Evolutionary conservation across 495 filamentous ascomycete species (phyloP), one percentile per base, ranked within the genome.

Genomic region (Thermothielavioides terrestris): DNA sequence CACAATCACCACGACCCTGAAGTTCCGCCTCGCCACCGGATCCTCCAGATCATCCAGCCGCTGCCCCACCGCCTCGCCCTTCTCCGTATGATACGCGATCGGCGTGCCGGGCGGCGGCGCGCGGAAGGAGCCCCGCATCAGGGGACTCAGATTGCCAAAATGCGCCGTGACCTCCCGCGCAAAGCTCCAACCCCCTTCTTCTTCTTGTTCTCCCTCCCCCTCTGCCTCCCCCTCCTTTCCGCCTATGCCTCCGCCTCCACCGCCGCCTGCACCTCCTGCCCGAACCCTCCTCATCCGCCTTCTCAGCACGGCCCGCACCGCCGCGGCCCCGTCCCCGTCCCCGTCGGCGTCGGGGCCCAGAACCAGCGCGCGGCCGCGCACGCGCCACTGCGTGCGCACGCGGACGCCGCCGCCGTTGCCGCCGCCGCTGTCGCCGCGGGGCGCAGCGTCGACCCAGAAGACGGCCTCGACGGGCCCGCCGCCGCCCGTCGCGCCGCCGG

Each of bases 131-230:
- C 86, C 87, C 59, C 86, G 68, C 79, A 89, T 84, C 6, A 74
- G 64, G 12, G 91, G 91, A 22, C 76, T 80, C 60, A 89, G 68
- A 63, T 94, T 94, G 12, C 85, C 89, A 76, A 95, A 96, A 69
- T 91, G 87, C 54, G 77, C 82, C 51, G 83, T 85, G 35, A 96
- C 66, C 66, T 94, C 88, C 53, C 72, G 42, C 26, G 20, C 48
- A 37, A 51, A 83, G 30, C 69, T 71, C 80, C 85, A 95, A 12
- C 71, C 78, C 83, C 83, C 88, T 6, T 59, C 59, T 0, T 52
- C 56, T 14, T 58, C 57, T 9, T 55, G 61, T 4, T 41, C 59
- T 4, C 52, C 57, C 1, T 51, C 53, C 5, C 45, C 63, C 3
- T 50, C 56, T 3, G 50, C 53, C 1, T 39, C 54, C n/a, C n/a